Percentiles rank a stretch among this genome's conserved stretches.
These are phyloP conservation scores for Rhododendron mucronatum DNA, from an alignment of 148 eudicot species.

Conservation along the genomic window DNA sequence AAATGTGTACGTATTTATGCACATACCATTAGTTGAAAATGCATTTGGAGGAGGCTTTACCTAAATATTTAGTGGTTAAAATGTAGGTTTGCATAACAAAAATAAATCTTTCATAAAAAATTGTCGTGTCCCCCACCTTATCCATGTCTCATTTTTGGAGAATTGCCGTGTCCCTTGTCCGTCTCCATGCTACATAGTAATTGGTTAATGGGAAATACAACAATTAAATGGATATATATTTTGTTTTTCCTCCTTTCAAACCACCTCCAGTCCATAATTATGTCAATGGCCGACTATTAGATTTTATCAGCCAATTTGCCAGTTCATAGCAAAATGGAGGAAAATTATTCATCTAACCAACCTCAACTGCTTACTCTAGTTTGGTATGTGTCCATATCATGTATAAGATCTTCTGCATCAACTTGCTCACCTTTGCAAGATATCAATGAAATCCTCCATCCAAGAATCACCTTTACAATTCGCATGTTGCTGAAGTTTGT, in stretches of 20 bases:
- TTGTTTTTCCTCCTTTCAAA: background rate
- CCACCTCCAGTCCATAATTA: background rate
- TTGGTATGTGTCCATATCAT: background rate
- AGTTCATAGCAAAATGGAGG: background rate
- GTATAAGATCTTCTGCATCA: background rate
- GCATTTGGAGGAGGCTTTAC: background rate
- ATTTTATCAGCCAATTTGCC: background rate
- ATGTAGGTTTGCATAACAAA: background rate
- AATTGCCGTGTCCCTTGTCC: background rate
- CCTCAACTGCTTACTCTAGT: background rate
- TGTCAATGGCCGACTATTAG: too few relatives aligned
- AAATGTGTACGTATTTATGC: background rate
- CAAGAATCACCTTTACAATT: background rate
- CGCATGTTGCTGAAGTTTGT: background rate
- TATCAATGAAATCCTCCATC: background rate
- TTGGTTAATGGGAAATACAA: background rate
- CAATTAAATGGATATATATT: background rate
- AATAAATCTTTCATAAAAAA: too few relatives aligned
- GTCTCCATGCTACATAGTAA: background rate
- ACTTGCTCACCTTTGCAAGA: background rate
- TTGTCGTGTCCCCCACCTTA: background rate
- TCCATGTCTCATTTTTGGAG: background rate
- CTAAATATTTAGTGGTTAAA: background rate
- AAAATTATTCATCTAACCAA: background rate
- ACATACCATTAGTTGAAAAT: background rate